A percentile compares a stretch with the other conserved stretches of the same genome.
Conservation (phyloP, 1,284 basidiomycete species). For the Pseudomicrostroma phylloplanum region DNA sequence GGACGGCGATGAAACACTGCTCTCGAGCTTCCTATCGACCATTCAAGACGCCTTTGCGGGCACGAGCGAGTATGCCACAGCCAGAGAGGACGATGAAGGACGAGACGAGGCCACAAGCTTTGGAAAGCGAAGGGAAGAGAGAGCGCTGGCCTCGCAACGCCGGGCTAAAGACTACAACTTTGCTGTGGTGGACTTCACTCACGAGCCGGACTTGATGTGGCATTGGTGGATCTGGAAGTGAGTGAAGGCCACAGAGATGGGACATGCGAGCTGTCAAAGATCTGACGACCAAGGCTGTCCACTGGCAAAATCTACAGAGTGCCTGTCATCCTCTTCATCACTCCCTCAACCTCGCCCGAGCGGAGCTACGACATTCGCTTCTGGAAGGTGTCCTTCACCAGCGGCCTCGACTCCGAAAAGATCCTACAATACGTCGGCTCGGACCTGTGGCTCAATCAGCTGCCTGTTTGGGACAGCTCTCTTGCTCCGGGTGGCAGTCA, state of each 20-base stretch:
- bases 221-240: constrained; percentile 3
- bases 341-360: constrained; percentile 10
- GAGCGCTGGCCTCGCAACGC: neutral
- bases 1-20: neutral
- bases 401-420: neutral
- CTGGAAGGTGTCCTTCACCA: constrained; percentile 7
- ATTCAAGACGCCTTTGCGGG: neutral
- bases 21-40: too few relatives aligned
- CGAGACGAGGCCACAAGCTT: neutral
- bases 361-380: constrained; percentile 13
- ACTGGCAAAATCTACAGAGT: neutral
- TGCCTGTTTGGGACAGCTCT: neutral
- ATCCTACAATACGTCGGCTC: neutral
- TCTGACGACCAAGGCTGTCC: too few relatives aligned
- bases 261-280: too few relatives aligned
- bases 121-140: neutral
- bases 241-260: too few relatives aligned
- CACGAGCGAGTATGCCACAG: neutral
- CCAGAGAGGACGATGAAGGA: neutral
- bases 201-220: constrained; percentile 1
- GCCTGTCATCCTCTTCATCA: constrained; percentile 12
- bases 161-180: neutral
- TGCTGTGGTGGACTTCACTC: neutral
- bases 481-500: neutral
- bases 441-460: neutral